These are phyloP conservation scores for Dioszegia hungarica DNA, from an alignment of 768 basidiomycete species.

Conservation along the genomic window DNA sequence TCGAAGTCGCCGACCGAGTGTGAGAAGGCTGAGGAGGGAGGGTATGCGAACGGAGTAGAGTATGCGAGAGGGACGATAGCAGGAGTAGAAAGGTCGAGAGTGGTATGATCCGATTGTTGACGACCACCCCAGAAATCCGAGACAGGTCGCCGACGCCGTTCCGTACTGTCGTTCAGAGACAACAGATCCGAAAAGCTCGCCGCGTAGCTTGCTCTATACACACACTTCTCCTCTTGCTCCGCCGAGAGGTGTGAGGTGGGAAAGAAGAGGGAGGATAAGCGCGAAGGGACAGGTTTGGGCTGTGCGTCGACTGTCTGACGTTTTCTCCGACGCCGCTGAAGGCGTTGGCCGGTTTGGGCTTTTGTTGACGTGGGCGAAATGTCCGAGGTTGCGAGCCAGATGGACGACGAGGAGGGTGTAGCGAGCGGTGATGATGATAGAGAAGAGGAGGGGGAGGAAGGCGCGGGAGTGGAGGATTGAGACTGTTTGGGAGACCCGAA, in stretches of 20 bases:
- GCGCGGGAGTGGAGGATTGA: not conserved
- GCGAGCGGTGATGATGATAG: not conserved
- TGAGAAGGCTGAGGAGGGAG: not conserved
- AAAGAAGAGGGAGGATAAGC: conserved; percentile 1
- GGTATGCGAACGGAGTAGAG: not conserved
- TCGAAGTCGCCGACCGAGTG: not conserved
- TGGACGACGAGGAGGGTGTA: not conserved
- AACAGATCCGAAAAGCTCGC: not conserved
- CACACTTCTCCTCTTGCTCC: not conserved
- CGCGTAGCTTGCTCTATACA: not conserved
- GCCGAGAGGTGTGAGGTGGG: not conserved
- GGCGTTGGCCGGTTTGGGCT: not conserved
- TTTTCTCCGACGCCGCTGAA: not conserved
- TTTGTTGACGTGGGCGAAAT: no score
- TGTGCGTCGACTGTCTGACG: not conserved
- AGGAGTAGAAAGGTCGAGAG: conserved; percentile 1
- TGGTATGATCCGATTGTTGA: not conserved
- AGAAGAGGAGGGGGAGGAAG: not conserved
- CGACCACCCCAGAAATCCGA: not conserved
- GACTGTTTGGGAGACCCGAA: not conserved
- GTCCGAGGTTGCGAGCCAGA: not conserved
- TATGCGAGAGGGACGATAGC: no score
- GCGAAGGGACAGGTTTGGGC: not conserved
- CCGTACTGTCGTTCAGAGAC: no score
- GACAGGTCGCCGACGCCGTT: not conserved